A percentile compares a stretch with the other conserved stretches of the same genome.
phyloP scores from a whole-genome alignment of 2,329 filamentous ascomycete genomes.

The Colletotrichum endophyticum region DNA sequence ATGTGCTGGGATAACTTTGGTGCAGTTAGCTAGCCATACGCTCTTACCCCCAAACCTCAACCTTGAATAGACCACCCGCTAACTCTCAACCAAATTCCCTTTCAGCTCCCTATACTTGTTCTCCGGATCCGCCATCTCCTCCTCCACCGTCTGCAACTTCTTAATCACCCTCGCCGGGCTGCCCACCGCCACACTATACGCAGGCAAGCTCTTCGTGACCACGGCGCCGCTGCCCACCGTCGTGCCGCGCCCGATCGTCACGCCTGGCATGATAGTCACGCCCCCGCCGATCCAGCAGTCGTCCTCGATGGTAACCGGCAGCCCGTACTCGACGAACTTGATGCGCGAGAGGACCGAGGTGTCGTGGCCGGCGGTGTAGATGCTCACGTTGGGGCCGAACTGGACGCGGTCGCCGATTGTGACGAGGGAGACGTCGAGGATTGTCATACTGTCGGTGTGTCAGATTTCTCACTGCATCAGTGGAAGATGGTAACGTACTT shows the following conservation, averaged over 20 bases:
- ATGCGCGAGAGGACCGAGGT: constrained; percentile 50
- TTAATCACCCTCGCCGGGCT: constrained; percentile 37
- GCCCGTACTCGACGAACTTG: constrained; percentile 53
- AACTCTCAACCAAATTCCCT: background rate
- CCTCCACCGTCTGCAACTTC: constrained; percentile 9
- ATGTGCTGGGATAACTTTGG: no score
- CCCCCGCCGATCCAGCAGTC: constrained; percentile 54
- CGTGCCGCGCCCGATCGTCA: constrained; percentile 43
- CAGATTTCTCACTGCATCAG: background rate
- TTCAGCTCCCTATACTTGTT: constrained; percentile 3
- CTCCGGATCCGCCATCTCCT: constrained; percentile 3
- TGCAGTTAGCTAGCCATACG: background rate
- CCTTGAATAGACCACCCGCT: background rate
- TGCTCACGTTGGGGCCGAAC: constrained; percentile 56
- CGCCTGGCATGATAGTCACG: constrained; percentile 45
- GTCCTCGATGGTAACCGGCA: constrained; percentile 50
- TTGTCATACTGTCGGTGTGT: constrained; percentile 34
- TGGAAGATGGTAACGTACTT: background rate
- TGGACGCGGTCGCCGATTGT: constrained; percentile 56
- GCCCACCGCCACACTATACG: constrained; percentile 40
- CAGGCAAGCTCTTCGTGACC: constrained; percentile 41
- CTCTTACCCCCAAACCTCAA: background rate
- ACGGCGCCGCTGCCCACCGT: constrained; percentile 44
- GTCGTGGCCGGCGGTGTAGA: constrained; percentile 58
- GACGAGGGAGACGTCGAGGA: constrained; percentile 57